Evolutionary conservation across 331 rosid genomes (phyloP).

Genomic region (Saraca asoca): DNA sequence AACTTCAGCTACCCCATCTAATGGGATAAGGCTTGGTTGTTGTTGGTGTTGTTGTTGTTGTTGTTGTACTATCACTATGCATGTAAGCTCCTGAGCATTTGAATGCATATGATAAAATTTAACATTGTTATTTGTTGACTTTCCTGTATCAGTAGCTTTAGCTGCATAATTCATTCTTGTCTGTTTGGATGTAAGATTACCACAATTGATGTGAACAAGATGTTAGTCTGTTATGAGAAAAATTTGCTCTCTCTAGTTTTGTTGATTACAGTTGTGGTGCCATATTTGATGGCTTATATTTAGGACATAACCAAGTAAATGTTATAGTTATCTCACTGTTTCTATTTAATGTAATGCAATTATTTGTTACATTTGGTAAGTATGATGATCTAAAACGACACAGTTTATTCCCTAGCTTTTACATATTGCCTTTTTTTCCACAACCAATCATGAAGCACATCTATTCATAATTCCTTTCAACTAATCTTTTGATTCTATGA

Average conservation of each 20-base stretch:
- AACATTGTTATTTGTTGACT: conserved; percentile 19
- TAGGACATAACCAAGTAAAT: background rate
- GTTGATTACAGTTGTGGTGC: background rate
- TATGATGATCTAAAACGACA: conserved; percentile 1
- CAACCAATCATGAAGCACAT: conserved; percentile 5
- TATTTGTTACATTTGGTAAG: conserved; percentile 5
- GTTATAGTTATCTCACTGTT: background rate
- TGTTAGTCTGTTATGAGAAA: background rate
- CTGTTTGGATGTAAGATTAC: background rate
- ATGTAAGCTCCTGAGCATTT: conserved; percentile 1
- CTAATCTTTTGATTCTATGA: background rate
- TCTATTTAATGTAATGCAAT: background rate
- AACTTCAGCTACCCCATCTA: no score
- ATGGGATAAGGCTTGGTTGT: no score
- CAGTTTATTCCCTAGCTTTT: conserved; percentile 1
- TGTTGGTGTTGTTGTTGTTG: no score
- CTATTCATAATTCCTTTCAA: background rate
- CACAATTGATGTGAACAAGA: background rate
- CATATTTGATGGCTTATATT: conserved; percentile 15
- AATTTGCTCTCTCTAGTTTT: background rate
- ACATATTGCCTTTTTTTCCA: background rate
- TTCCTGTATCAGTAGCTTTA: background rate
- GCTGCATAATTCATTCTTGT: background rate
- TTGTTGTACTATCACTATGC: conserved; percentile 32
- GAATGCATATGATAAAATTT: conserved; percentile 9